A percentile compares a stretch with the other conserved stretches of the same genome.
Conservation (phyloP, 202 grass and related monocot genomes). For the Cymbopogon flexuosus region DNA sequence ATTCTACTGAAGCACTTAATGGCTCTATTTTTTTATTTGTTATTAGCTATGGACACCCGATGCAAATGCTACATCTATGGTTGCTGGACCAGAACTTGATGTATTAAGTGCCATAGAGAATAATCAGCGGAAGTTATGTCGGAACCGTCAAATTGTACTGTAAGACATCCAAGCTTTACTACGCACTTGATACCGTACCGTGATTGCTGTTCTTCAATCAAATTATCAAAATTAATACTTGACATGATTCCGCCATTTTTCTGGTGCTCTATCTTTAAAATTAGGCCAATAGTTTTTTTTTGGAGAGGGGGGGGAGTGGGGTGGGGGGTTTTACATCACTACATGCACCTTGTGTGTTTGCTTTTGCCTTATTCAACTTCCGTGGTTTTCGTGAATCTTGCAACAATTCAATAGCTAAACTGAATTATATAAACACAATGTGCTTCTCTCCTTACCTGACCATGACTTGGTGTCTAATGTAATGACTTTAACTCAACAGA, state of each 20-base stretch:
- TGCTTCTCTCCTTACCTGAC: neutral
- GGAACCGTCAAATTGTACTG: conserved; percentile 69
- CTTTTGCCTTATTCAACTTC: neutral
- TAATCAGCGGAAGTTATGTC: conserved; percentile 76
- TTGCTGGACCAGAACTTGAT: conserved; percentile 66
- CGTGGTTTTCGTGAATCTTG: neutral
- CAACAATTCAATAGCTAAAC: conserved; percentile 4
- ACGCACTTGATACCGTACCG: neutral
- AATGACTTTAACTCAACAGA: neutral
- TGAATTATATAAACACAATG: neutral
- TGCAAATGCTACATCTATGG: conserved; percentile 57
- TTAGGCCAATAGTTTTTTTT: neutral
- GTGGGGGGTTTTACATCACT: neutral
- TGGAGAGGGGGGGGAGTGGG: too few relatives aligned
- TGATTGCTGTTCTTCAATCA: neutral
- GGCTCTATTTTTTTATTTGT: neutral
- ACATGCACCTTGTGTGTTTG: neutral
- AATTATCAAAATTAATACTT: neutral
- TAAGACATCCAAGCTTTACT: conserved; percentile 36
- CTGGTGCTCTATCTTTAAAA: conserved; percentile 3
- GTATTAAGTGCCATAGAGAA: conserved; percentile 75
- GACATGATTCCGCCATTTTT: neutral
- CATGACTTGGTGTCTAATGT: neutral
- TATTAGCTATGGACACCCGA: conserved; percentile 85
- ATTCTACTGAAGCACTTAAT: conserved; percentile 13